Conservation (phyloP, 495 filamentous ascomycete genomes). For the Xylaria palmicola region DNA sequence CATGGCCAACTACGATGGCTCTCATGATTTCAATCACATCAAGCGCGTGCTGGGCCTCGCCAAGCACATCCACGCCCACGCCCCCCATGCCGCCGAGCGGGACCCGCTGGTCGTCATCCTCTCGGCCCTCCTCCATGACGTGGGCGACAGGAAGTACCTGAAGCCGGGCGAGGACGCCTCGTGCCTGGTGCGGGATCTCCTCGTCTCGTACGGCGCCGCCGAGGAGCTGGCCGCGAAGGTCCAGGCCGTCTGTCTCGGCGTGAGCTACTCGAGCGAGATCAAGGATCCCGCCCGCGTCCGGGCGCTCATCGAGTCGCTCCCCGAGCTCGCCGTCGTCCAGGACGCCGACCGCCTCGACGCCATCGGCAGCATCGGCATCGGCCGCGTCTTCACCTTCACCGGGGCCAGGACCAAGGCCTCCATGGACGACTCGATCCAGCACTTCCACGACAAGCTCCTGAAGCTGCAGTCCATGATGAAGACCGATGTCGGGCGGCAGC, state of each 20-base stretch:
- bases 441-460: constrained; percentile 79
- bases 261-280: constrained; percentile 75
- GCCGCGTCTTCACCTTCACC: constrained; percentile 72
- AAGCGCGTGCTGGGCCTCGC: constrained; percentile 73
- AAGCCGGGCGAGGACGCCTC: constrained; percentile 48
- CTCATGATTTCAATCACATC: constrained; percentile 84
- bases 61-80: constrained; percentile 54
- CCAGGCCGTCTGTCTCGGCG: constrained; percentile 66
- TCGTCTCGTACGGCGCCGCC: constrained; percentile 56
- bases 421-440: constrained; percentile 64
- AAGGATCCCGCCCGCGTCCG: constrained; percentile 55
- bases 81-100: constrained; percentile 32
- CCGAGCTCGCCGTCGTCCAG: constrained; percentile 82
- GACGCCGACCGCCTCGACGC: constrained; percentile 91
- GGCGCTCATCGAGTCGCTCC: constrained; percentile 54
- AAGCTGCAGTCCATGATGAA: constrained; percentile 79
- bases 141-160: constrained; percentile 83
- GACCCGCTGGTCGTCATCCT: constrained; percentile 64
- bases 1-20: constrained; percentile 81
- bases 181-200: constrained; percentile 55
- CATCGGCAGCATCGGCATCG: constrained; percentile 81
- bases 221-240: constrained; percentile 59
- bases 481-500: constrained; percentile 65
- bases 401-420: constrained; percentile 56
- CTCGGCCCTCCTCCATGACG: constrained; percentile 79